These are phyloP conservation scores for Geranomyces michiganensis DNA, from an alignment of 192 early-diverging fungal species.

Conservation along the genomic window DNA sequence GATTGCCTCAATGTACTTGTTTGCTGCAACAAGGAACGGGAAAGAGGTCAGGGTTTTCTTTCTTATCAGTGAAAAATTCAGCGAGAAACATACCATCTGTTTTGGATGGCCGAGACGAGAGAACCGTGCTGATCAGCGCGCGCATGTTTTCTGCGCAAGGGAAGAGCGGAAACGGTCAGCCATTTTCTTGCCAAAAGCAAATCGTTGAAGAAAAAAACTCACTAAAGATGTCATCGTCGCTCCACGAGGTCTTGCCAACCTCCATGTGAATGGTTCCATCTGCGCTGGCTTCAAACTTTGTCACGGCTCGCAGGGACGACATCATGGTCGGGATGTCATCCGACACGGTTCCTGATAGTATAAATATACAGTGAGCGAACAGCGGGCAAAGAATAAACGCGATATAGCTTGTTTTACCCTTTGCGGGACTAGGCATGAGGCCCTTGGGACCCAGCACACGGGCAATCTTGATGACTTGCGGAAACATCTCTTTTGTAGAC, in stretches of 20 bases:
- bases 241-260: slow-evolving; percentile 31
- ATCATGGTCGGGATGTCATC: slow-evolving; percentile 73
- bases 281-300: slow-evolving; percentile 78
- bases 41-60: no score
- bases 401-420: no score
- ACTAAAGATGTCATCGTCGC: slow-evolving; percentile 36
- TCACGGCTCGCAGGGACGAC: slow-evolving; percentile 62
- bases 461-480: slow-evolving; percentile 84
- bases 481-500: slow-evolving; percentile 87
- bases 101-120: slow-evolving; percentile 37
- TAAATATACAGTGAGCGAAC: no score
- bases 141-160: slow-evolving; percentile 43
- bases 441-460: slow-evolving; percentile 89
- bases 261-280: slow-evolving; percentile 67
- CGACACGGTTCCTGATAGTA: slow-evolving; percentile 71
- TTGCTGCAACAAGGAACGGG: no score
- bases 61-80: no score
- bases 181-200: no score
- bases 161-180: background rate
- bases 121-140: slow-evolving; percentile 37
- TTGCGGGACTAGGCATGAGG: slow-evolving; percentile 85
- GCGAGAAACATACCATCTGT: slow-evolving; percentile 47
- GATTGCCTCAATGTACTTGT: slow-evolving; percentile 47
- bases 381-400: no score
- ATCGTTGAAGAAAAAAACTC: background rate